Base-by-base conservation (phyloP, 139 green algal species). In the Asterochloris sp. region DNA sequence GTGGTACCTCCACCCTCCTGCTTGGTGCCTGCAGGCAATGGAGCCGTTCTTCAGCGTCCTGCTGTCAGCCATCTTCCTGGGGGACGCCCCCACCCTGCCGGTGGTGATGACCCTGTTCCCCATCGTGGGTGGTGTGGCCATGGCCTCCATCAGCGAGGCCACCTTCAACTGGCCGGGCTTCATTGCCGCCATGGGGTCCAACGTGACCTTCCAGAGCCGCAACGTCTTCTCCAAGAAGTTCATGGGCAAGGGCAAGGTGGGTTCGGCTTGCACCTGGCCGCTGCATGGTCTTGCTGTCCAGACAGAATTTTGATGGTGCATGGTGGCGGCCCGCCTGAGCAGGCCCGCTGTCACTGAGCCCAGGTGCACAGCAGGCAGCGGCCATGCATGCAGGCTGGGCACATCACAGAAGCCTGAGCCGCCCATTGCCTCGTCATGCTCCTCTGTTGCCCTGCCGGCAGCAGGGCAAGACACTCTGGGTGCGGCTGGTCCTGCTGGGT, bases 141-240 rank as follows among this genome's bases (percentile, higher is more conserved):
- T 98, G 62, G 96, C 96, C 11, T 98, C 94, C 2, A 81, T 92
- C 71, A 92, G 90, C 13, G 94, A 97, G 89, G 86, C 92, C 29
- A 94, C 92, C 76, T 98, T 98, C 87, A 97, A 96, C 88, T 98
- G 95, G 95, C 79, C 83, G 19, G 95, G 96, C 77, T 98, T 98
- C 84, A 62, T 91, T 12, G 85, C 91, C 21, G 96, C 96, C 69
- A 97, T 99, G 94, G 96, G 95, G 82, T 94, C 87, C 82, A 99
- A 98, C 90, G 26, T 99, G 14, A 98, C 94, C 74, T 98, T 99
- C 89, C 96, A 98, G 89, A 94, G 85, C 29, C 89, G 97, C 47
- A 99, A 99, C 85, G 97, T 99, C 68, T 90, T 99, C 47, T 95
- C 85, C 83, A 99, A 99, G 88, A 99, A 99, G 91, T 90, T 99